phyloP scores from a whole-genome alignment of 2,329 filamentous ascomycete species.

The Pseudogymnoascus sp. region DNA sequence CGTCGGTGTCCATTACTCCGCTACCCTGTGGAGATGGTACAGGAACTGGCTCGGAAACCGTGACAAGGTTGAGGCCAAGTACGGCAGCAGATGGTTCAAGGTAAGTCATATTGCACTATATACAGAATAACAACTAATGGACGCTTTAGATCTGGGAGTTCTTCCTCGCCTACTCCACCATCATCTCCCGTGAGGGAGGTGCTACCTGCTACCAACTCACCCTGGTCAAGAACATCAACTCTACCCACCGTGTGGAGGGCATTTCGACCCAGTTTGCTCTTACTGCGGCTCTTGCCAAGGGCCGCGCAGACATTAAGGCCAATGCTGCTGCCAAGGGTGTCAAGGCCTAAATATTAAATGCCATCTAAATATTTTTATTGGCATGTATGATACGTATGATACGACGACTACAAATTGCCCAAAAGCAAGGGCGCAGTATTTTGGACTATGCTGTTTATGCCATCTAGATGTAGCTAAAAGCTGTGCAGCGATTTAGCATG shows the following conservation, averaged over 20 bases:
- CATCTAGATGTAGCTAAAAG: constrained; percentile 2
- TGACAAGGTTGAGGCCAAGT: constrained; percentile 90
- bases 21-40: constrained; percentile 97
- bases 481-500: constrained; percentile 1
- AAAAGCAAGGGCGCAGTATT: neutral
- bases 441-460: constrained; percentile 3
- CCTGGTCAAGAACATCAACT: constrained; percentile 76
- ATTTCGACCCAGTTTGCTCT: constrained; percentile 59
- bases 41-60: constrained; percentile 94
- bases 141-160: constrained; percentile 65
- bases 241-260: constrained; percentile 67
- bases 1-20: constrained; percentile 92
- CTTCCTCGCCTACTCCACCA: constrained; percentile 70
- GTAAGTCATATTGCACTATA: constrained; percentile 44
- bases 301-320: constrained; percentile 17
- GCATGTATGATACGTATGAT: constrained; percentile 8
- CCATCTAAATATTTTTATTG: constrained; percentile 2
- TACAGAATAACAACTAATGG: constrained; percentile 14
- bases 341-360: constrained; percentile 8
- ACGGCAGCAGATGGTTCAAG: constrained; percentile 91
- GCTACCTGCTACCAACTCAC: constrained; percentile 75
- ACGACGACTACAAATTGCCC: constrained; percentile 3
- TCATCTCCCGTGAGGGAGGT: constrained; percentile 65
- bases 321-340: neutral
- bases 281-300: constrained; percentile 46